Evolutionary conservation across 805 yeast genomes (phyloP).

Genomic region (Candida maris): DNA sequence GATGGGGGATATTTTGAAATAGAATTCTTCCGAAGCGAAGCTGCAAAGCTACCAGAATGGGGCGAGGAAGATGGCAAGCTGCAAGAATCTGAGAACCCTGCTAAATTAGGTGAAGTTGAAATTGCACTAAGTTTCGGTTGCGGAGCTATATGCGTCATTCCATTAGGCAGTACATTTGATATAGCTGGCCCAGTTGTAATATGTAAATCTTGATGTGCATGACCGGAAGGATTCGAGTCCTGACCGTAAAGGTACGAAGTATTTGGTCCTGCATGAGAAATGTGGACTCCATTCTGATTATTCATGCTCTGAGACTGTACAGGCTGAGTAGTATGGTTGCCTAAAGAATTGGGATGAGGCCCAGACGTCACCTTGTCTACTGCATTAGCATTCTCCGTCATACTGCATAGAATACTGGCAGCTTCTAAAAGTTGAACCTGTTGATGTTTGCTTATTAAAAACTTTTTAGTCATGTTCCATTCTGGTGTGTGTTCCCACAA

Average conservation of each 20-base stretch:
- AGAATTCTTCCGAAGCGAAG: conserved; percentile 37
- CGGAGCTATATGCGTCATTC: no score
- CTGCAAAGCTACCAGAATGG: conserved; percentile 8
- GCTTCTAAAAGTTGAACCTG: conserved; percentile 81
- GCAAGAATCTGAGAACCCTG: no score
- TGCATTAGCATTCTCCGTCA: conserved; percentile 45
- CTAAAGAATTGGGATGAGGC: conserved; percentile 18
- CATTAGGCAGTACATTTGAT: no score
- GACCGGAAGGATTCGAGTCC: no score
- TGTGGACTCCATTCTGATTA: no score
- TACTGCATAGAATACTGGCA: conserved; percentile 71
- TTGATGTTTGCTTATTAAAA: conserved; percentile 80
- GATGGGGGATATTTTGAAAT: conserved; percentile 46
- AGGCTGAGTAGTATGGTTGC: conserved; percentile 14
- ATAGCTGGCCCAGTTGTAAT: no score
- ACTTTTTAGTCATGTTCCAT: conserved; percentile 82
- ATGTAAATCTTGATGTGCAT: no score
- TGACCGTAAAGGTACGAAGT: no score
- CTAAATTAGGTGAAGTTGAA: no score
- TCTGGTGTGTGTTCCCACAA: conserved; percentile 94
- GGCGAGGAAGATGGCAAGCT: neutral
- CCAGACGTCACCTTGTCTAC: conserved; percentile 13
- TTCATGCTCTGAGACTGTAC: conserved; percentile 10
- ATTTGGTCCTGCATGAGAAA: no score
- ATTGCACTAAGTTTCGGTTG: no score